These are phyloP conservation scores for Tetrahymena elliotti DNA, from an alignment of 73 alveolate genomes.

Conservation along the genomic window DNA sequence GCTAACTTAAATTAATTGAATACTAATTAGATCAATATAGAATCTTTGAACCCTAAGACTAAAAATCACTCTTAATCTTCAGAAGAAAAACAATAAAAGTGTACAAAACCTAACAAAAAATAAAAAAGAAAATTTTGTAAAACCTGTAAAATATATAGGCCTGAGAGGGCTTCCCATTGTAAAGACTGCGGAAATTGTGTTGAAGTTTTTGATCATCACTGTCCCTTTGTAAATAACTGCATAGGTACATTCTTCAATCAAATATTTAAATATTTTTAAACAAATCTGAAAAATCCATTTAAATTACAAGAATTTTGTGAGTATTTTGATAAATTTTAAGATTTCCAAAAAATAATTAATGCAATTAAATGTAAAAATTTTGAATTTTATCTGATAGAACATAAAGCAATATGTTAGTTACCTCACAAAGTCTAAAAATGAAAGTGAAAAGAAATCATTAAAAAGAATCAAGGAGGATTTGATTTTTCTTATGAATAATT, in stretches of 20 bases:
- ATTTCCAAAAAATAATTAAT: no score
- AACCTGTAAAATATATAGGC: slow-evolving; percentile 86
- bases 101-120: not conserved
- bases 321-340: no score
- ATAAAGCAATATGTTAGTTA: no score
- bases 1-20: no score
- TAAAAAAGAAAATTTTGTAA: slow-evolving; percentile 64
- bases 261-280: slow-evolving; percentile 49
- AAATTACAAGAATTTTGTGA: not conserved
- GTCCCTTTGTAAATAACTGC: slow-evolving; percentile 92
- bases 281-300: not conserved
- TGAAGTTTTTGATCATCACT: slow-evolving; percentile 93
- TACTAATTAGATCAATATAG: not conserved
- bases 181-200: slow-evolving; percentile 94
- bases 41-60: not conserved
- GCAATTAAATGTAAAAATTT: no score
- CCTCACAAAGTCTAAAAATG: no score
- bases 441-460: no score
- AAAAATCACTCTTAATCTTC: not conserved
- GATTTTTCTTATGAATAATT: no score
- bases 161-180: slow-evolving; percentile 94
- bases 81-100: not conserved
- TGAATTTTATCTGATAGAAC: no score
- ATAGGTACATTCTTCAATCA: slow-evolving; percentile 74
- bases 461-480: no score